Evolutionary conservation across 2,329 filamentous ascomycete species (phyloP), one percentile per base, ranked within the genome.

Genomic region (Beauveria sp.): DNA sequence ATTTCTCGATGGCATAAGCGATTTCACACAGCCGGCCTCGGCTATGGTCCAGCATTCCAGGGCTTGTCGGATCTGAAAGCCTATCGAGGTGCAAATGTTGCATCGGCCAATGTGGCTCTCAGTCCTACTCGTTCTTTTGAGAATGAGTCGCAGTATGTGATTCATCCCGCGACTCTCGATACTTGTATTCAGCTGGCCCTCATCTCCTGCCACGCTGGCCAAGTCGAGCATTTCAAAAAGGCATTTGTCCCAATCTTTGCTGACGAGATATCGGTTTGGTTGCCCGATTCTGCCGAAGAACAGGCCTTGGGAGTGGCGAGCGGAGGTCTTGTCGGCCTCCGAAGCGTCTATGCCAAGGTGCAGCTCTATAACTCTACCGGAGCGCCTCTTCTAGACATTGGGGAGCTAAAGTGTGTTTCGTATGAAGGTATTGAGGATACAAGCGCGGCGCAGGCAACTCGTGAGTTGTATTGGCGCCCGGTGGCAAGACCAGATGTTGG

Each of bases 161-260:
- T 52, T 14, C 57, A 59, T 22, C 57, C 57, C 5, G 66, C 65
- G 9, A 62, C 67, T 12, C 61, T 70, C 1, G 68, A 70, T 50
- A 63, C 68, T 12, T 65, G 66, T 56, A 66, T 70, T 62, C 67
- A 70, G 51, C 63, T 68, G 45, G 66, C 66, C 28, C 67, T 69
- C 59, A 60, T 66, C 34, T 65, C 68, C 7, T 64, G 68, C 8
- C 67, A 70, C 57, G 63, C 63, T 26, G 62, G 67, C 6, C 65
- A 68, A 6, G 65, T 66, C 1, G 63, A 64, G 1, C 63, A 64
- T 14, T 52, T 67, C 5, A 63, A 66, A 50, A 67, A 65, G 60
- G 66, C 66, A 43, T 69, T 68, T 56, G 68, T 69, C 60, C 40
- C 63, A 55, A 2, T 57, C 18, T 46, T 56, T 43, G 62, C 59